These are phyloP conservation scores for Aspergillus nidulans DNA, from an alignment of 495 filamentous ascomycete species.

Conservation along the genomic window DNA sequence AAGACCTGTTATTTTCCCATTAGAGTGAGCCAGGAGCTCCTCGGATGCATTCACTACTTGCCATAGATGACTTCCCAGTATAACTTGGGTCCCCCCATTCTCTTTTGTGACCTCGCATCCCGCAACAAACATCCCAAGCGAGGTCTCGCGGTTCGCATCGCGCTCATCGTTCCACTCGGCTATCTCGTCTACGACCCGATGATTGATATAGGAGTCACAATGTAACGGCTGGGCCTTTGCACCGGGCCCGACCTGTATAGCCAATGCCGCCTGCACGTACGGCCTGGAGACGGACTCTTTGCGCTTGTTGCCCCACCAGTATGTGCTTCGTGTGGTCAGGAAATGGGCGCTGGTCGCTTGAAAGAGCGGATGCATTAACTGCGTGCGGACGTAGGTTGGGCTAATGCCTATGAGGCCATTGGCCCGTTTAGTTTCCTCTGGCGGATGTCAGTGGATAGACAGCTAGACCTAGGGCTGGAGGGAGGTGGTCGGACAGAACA, in stretches of 20 bases:
- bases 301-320: slow-evolving; percentile 20
- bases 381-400: slow-evolving; percentile 21
- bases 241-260: slow-evolving; percentile 29
- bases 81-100: slow-evolving; percentile 41
- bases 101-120: slow-evolving; percentile 26
- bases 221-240: slow-evolving; percentile 29
- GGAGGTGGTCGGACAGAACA: neutral
- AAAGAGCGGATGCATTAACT: slow-evolving; percentile 25
- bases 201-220: slow-evolving; percentile 29
- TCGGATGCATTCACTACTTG: neutral
- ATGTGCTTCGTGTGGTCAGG: slow-evolving; percentile 21
- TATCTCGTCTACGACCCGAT: slow-evolving; percentile 11
- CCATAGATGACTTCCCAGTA: slow-evolving; percentile 43
- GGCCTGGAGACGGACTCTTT: slow-evolving; percentile 23
- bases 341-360: slow-evolving; percentile 20
- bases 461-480: neutral
- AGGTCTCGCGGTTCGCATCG: slow-evolving; percentile 21
- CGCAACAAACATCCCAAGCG: slow-evolving; percentile 31
- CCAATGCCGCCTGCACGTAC: slow-evolving; percentile 22
- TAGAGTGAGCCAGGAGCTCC: neutral
- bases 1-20: no score
- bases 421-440: slow-evolving; percentile 1
- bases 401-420: slow-evolving; percentile 18
- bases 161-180: slow-evolving; percentile 12
- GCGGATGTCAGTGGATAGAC: neutral